A percentile compares a stretch with the other conserved stretches of the same genome.
These are phyloP conservation scores for Apophysomyces ossiformis DNA, from an alignment of 371 early-diverging fungal species.

Conservation along the genomic window DNA sequence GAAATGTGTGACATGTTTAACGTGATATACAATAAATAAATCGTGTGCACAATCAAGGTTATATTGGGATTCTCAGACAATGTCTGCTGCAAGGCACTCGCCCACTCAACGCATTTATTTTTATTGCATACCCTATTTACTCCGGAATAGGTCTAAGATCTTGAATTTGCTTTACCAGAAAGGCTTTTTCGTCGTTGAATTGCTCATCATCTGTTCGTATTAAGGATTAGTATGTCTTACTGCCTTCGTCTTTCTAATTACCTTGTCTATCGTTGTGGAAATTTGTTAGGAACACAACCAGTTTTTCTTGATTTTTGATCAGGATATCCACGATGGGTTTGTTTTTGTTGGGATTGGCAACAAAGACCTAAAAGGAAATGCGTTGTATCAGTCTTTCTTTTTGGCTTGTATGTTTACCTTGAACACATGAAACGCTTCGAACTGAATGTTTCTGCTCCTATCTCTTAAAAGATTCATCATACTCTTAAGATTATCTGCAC, in stretches of 20 bases:
- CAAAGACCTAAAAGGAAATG: slow-evolving; percentile 78
- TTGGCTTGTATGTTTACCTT: slow-evolving; percentile 59
- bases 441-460: slow-evolving; percentile 95
- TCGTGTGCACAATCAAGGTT: too few relatives aligned
- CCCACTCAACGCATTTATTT: not conserved
- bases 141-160: slow-evolving; percentile 54
- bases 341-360: slow-evolving; percentile 97
- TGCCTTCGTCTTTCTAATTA: slow-evolving; percentile 32
- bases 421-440: slow-evolving; percentile 99
- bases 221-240: not conserved
- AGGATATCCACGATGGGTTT: slow-evolving; percentile 91
- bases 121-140: slow-evolving; percentile 18
- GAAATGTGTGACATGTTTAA: too few relatives aligned
- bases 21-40: too few relatives aligned
- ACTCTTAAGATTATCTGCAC: slow-evolving; percentile 91
- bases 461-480: slow-evolving; percentile 97
- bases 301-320: slow-evolving; percentile 89
- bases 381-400: not conserved
- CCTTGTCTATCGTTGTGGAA: slow-evolving; percentile 96
- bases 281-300: slow-evolving; percentile 82
- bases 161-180: slow-evolving; percentile 90
- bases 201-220: slow-evolving; percentile 87
- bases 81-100: not conserved
- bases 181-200: slow-evolving; percentile 97
- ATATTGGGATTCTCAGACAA: too few relatives aligned